phyloP scores from a whole-genome alignment of 208 protist species.

The Acanthamoeba lenticulata region DNA sequence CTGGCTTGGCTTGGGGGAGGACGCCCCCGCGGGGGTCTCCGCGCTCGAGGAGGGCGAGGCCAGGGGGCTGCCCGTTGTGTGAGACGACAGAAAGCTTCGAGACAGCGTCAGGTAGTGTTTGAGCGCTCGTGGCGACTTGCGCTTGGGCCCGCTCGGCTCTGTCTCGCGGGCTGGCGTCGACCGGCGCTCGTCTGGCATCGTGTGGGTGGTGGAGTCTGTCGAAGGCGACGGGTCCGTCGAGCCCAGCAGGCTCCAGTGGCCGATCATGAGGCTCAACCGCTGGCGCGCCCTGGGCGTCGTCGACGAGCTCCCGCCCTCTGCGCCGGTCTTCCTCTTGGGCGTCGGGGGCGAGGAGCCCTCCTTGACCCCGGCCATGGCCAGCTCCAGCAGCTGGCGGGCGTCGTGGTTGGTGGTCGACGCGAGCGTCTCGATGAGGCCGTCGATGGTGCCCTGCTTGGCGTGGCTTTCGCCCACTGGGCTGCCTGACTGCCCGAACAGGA shows the following conservation, averaged over 20 bases:
- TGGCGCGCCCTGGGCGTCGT: background rate
- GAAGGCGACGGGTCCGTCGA: background rate
- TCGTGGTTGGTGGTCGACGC: background rate
- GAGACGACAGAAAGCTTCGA: background rate
- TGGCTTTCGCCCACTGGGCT: background rate
- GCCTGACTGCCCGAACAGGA: no score
- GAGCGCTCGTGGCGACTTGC: background rate
- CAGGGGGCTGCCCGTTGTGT: no score
- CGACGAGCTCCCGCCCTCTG: background rate
- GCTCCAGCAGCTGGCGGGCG: background rate
- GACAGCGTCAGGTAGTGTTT: background rate
- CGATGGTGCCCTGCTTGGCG: background rate
- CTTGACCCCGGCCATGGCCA: background rate
- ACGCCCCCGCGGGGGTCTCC: no score
- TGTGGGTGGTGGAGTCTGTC: no score
- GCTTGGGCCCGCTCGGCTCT: background rate
- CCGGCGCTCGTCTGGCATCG: background rate
- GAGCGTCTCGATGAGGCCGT: slow-evolving; percentile 25
- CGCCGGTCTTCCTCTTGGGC: background rate
- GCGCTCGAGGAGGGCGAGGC: background rate
- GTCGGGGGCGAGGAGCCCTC: background rate
- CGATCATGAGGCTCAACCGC: background rate
- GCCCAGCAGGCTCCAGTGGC: background rate
- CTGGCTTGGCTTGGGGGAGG: background rate
- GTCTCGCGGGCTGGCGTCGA: no score